phyloP scores from a whole-genome alignment of 768 basidiomycete genomes.

The Kwoniella europaea region DNA sequence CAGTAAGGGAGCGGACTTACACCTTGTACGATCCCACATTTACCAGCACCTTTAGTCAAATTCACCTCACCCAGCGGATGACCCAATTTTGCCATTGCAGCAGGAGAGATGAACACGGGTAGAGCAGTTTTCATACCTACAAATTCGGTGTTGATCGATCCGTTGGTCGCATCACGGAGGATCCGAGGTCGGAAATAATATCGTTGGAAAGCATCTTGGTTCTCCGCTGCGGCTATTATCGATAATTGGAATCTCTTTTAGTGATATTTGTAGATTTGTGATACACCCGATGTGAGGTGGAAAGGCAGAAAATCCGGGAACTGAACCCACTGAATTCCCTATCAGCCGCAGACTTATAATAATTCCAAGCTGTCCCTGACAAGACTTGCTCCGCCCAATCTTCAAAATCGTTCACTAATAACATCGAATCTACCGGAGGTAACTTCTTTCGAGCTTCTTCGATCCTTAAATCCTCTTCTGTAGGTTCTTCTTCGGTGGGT shows the following conservation, averaged over 20 bases:
- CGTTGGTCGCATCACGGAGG: constrained; percentile 32
- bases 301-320: too few relatives aligned
- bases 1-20: constrained; percentile 47
- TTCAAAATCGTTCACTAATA: constrained; percentile 59
- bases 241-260: too few relatives aligned
- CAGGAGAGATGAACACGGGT: constrained; percentile 55
- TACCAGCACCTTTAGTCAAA: constrained; percentile 72
- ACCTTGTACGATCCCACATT: constrained; percentile 74
- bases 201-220: constrained; percentile 52
- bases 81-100: constrained; percentile 65
- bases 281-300: too few relatives aligned
- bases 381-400: constrained; percentile 58
- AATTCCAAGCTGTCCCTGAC: constrained; percentile 59
- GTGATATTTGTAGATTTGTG: not conserved
- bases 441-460: constrained; percentile 48
- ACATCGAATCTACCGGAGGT: constrained; percentile 54
- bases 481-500: constrained; percentile 27
- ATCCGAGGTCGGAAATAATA: constrained; percentile 57
- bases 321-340: constrained; percentile 47
- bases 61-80: constrained; percentile 86
- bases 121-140: constrained; percentile 46
- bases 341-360: constrained; percentile 57
- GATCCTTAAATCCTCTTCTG: constrained; percentile 57
- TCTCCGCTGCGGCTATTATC: constrained; percentile 48
- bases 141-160: constrained; percentile 41